Conservation (phyloP, 139 green algal genomes). For the Tetraselmis striata region DNA sequence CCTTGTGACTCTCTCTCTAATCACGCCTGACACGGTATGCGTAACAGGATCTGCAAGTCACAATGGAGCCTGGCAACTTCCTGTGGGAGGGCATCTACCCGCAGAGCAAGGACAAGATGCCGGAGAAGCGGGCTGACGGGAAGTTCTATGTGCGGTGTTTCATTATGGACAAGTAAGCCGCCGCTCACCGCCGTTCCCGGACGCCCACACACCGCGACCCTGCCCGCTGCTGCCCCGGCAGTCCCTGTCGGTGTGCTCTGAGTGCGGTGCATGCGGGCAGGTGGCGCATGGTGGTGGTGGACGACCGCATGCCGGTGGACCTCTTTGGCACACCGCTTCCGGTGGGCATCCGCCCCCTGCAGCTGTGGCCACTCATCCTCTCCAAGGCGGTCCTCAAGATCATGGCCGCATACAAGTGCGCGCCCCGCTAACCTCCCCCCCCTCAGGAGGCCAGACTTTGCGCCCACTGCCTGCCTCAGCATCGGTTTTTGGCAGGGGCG, state of each 20-base stretch:
- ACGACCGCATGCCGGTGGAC: slow-evolving; percentile 73
- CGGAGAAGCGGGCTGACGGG: slow-evolving; percentile 30
- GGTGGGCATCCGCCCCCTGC: slow-evolving; percentile 48
- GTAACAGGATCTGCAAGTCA: slow-evolving; percentile 17
- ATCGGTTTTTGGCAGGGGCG: too few relatives aligned
- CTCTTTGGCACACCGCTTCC: slow-evolving; percentile 58
- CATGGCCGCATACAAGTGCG: slow-evolving; percentile 31
- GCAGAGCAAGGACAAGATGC: slow-evolving; percentile 49
- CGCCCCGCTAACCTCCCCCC: background rate
- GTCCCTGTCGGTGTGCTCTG: too few relatives aligned
- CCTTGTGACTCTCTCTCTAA: too few relatives aligned
- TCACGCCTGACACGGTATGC: too few relatives aligned
- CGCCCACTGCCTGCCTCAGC: too few relatives aligned
- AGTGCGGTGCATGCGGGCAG: slow-evolving; percentile 33
- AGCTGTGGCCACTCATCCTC: slow-evolving; percentile 75
- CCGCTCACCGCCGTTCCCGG: too few relatives aligned
- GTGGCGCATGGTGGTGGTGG: slow-evolving; percentile 63
- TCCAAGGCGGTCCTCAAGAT: slow-evolving; percentile 71
- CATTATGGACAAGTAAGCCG: slow-evolving; percentile 46
- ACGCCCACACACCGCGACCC: background rate
- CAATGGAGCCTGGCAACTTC: slow-evolving; percentile 38
- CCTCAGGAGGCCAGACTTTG: too few relatives aligned
- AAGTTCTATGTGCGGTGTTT: slow-evolving; percentile 59
- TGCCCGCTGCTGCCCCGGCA: background rate
- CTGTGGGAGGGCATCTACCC: slow-evolving; percentile 71